Evolutionary conservation across 768 basidiomycete genomes (phyloP).

Genomic region (Leccinum longicurvipes): DNA sequence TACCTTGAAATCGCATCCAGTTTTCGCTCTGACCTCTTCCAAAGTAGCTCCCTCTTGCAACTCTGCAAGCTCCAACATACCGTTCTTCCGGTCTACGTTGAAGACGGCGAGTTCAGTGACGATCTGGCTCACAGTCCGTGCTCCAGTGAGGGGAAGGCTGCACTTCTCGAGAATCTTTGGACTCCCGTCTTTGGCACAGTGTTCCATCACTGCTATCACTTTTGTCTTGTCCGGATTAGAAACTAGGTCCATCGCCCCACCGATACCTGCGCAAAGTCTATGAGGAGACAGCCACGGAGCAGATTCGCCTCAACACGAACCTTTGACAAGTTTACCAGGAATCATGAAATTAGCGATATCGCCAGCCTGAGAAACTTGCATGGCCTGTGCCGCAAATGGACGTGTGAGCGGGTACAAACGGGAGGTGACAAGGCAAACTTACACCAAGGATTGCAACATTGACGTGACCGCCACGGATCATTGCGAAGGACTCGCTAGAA

Average conservation of each 20-base stretch:
- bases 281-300: slow-evolving; percentile 9
- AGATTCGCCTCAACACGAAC: slow-evolving; percentile 29
- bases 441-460: slow-evolving; percentile 92
- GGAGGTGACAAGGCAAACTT: slow-evolving; percentile 28
- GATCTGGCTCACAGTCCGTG: slow-evolving; percentile 82
- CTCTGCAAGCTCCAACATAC: slow-evolving; percentile 73
- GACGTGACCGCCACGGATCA: slow-evolving; percentile 97
- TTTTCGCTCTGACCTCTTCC: slow-evolving; percentile 84
- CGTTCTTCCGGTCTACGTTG: slow-evolving; percentile 73
- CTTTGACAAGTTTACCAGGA: slow-evolving; percentile 89
- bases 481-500: slow-evolving; percentile 91
- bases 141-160: slow-evolving; percentile 83
- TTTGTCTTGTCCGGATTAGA: slow-evolving; percentile 96
- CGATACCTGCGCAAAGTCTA: slow-evolving; percentile 58
- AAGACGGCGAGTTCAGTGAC: slow-evolving; percentile 94
- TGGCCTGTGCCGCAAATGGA: slow-evolving; percentile 51
- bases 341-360: slow-evolving; percentile 99
- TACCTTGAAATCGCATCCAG: slow-evolving; percentile 77
- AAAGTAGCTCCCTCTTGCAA: slow-evolving; percentile 80
- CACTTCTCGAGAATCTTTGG: slow-evolving; percentile 86
- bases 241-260: slow-evolving; percentile 94
- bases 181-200: slow-evolving; percentile 84
- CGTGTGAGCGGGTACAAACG: not conserved
- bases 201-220: slow-evolving; percentile 88
- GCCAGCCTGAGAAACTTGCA: slow-evolving; percentile 91